phyloP scores from a whole-genome alignment of 495 filamentous ascomycete genomes.

The Xylaria longipes region DNA sequence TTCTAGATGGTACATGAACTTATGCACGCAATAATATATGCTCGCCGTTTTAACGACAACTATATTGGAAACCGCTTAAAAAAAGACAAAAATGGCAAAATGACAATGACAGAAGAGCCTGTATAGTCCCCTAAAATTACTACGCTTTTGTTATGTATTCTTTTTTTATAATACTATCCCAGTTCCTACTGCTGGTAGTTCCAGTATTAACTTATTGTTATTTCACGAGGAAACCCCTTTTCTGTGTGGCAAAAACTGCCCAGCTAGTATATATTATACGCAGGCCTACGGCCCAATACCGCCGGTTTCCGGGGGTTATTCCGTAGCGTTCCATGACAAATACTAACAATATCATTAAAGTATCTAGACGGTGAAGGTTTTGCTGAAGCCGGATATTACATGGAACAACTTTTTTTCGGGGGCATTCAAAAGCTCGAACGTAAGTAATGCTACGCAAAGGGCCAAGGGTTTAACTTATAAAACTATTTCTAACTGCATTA shows the following conservation, averaged over 20 bases:
- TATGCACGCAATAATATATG: neutral
- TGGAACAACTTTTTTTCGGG: neutral
- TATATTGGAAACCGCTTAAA: neutral
- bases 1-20: constrained; percentile 6
- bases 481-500: neutral
- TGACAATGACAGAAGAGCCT: neutral
- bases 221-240: too few species aligned
- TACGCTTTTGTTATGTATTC: neutral
- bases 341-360: neutral
- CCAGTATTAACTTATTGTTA: too few species aligned
- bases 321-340: too few species aligned
- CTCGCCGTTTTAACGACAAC: neutral
- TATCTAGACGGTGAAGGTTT: neutral
- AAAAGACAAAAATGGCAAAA: neutral
- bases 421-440: neutral
- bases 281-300: too few species aligned
- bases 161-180: too few species aligned
- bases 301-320: too few species aligned
- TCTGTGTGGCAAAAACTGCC: too few species aligned
- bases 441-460: neutral
- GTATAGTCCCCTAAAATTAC: neutral
- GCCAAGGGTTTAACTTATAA: neutral
- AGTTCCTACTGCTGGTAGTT: too few species aligned
- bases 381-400: neutral
- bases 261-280: too few species aligned